Percentiles rank a stretch among this genome's conserved stretches.
Conservation (phyloP, 1,284 basidiomycete species). For the Spongispora temasekensis region DNA sequence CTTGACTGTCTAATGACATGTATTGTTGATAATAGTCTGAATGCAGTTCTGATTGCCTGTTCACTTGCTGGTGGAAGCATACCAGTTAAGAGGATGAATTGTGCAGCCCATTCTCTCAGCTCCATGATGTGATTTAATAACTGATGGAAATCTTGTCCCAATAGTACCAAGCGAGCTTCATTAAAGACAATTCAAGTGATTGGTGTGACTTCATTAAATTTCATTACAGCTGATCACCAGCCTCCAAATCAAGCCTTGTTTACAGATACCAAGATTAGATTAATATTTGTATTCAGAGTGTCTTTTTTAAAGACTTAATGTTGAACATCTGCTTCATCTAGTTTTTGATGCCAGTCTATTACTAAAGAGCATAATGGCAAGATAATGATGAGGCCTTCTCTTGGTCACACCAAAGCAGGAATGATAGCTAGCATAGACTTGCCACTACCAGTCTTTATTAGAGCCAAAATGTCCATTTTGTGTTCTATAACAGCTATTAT, state of each 20-base stretch:
- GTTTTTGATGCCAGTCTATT: background rate
- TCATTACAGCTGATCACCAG: background rate
- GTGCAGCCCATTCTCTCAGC: background rate
- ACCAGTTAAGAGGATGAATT: background rate
- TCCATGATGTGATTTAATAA: background rate
- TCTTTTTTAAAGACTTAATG: background rate
- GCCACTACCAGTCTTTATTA: background rate
- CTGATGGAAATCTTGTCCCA: background rate
- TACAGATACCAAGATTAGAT: background rate
- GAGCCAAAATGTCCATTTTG: background rate
- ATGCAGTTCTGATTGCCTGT: background rate
- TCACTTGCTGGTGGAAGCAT: background rate
- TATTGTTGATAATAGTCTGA: background rate
- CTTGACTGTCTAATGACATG: background rate
- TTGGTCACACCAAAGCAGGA: background rate
- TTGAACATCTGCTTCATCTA: background rate
- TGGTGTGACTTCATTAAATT: background rate
- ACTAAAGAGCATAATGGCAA: background rate
- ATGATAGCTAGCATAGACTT: background rate
- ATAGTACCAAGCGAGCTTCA: background rate
- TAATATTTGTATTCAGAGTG: background rate
- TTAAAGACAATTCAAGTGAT: background rate
- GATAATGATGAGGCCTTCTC: background rate
- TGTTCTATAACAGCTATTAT: background rate
- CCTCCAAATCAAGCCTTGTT: background rate